Evolutionary conservation across 805 yeast genomes (phyloP).

Genomic region (Wickerhamomyces xylosicus): DNA sequence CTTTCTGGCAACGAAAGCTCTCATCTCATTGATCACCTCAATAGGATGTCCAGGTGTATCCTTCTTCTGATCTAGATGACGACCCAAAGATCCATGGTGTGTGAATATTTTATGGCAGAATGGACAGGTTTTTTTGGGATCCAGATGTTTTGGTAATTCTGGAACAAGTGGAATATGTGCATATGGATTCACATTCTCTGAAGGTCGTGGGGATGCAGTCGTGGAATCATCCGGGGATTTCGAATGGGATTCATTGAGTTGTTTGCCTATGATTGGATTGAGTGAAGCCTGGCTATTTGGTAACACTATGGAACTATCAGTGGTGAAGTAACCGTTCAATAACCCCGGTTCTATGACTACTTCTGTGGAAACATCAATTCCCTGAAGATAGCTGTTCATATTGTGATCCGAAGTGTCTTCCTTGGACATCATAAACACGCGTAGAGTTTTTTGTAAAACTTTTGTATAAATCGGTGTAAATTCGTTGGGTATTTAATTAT

Average conservation of each 20-base stretch:
- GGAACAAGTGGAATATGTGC: slow-evolving; percentile 12
- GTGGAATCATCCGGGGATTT: too few species aligned
- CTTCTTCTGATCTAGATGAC: slow-evolving; percentile 46
- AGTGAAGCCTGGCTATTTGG: neutral
- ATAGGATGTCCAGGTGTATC: slow-evolving; percentile 44
- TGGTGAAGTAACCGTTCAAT: neutral
- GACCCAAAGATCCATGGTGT: slow-evolving; percentile 48
- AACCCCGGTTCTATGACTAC: neutral
- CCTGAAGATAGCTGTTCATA: neutral
- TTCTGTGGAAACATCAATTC: neutral
- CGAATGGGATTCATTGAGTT: too few species aligned
- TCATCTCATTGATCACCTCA: slow-evolving; percentile 32
- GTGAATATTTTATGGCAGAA: slow-evolving; percentile 46
- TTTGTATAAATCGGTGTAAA: too few species aligned
- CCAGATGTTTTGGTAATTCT: slow-evolving; percentile 20
- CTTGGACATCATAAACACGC: too few species aligned
- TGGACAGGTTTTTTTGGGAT: slow-evolving; percentile 28
- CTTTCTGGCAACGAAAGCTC: slow-evolving; percentile 40
- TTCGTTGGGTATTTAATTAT: too few species aligned
- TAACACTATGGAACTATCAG: neutral
- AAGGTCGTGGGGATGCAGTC: too few species aligned
- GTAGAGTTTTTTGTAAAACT: too few species aligned
- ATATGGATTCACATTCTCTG: neutral
- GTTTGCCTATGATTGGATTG: neutral
- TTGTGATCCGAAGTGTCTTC: neutral